Evolutionary conservation across 768 basidiomycete species (phyloP), one percentile per base, ranked within the genome.

Genomic region (Steccherinum ochraceum): DNA sequence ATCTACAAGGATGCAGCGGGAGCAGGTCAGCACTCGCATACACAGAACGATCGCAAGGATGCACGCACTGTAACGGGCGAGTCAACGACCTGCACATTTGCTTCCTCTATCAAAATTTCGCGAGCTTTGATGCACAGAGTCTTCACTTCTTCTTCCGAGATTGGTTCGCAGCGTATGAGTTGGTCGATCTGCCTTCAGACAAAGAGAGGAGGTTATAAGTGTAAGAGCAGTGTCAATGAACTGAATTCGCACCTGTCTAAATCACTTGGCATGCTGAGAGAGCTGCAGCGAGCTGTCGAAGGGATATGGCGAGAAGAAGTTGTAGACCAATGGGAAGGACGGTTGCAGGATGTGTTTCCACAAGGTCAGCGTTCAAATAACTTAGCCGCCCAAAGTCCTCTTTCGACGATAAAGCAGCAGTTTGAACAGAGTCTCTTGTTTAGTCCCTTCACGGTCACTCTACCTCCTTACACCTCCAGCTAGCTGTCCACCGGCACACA

Each of bases 21-120:
- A n/a, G n/a, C 24, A 12, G 40, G 21, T 26, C 3, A 47, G 11
- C 23, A 20, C 4, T n/a, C n/a, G 16, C 18, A 12, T 42, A 42
- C 11, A 48, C 24, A 27, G 13, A n/a, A n/a, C 5, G 24, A 46
- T 12, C 24, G 51, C 12, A 18, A 12, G 20, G 16, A 11, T 67
- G 61, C 48, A 72, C 82, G 70, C 71, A 86, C 93, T 60, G 95
- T 97, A 12, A 97, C 93, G 12, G 95, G 95, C 42, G 93, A 86
- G 71, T 97, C 94, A 26, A 98, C 89, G 57, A 85, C 81, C 66
- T 97, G 94, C 1, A 99, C 93, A 65, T 99, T 99, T 2, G 89
- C 95, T 69, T 98, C 95, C 69, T 98, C 95, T 60, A 97, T 91
- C 25, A 97, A 74, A 51, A 97, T 94, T 71, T 98, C 96, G 52